Base-by-base conservation (phyloP, 1,284 basidiomycete genomes). In the Cerrena zonata region DNA sequence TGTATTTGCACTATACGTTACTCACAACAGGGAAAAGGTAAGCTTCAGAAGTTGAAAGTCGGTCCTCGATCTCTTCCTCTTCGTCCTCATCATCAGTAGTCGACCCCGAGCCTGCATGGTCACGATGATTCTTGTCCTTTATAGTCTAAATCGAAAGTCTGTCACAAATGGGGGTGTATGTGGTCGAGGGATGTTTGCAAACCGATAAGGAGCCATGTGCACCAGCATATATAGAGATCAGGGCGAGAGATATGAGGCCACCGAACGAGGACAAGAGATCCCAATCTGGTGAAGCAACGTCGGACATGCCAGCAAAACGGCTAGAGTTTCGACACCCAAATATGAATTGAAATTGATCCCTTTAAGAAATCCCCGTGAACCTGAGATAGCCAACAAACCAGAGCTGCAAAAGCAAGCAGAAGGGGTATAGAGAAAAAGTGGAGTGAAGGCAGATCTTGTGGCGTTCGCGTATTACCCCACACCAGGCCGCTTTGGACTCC, bases 11-110 rank as follows among this genome's bases (percentile, higher is more conserved):
- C n/a, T 39, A 40, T 10, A 7, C 10, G 4, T 15, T 22, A 67
- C 72, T 64, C 56, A 89, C 80, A 47, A 91, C 69, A 11, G 91
- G 90, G 58, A 93, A 90, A 43, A 85, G 61, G 76, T 82, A 86
- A 5, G 86, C 89, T 53, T 91, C 88, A 21, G 69, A 70, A 3
- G 82, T 75, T 1, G 85, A 81, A 64, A 91, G 62, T 24, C 78
- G 73, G 49, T 85, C 81, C 1, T 70, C 58, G 15, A 72, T 56
- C 19, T 80, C 79, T 21, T 80, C 68, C 11, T 71, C 70, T 2
- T 72, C 71, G 1, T 72, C 69, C 2, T 69, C 77, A 1, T 78
- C 75, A 12, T 76, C 75, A 19, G 70, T 72, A 4, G 69, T 46
- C 13, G 47, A n/a, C n/a, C n/a, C 52, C 3, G 22, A 19, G 23